These are phyloP conservation scores for Sclerotinia glacialis DNA, from an alignment of 2,329 filamentous ascomycete species.

Conservation along the genomic window DNA sequence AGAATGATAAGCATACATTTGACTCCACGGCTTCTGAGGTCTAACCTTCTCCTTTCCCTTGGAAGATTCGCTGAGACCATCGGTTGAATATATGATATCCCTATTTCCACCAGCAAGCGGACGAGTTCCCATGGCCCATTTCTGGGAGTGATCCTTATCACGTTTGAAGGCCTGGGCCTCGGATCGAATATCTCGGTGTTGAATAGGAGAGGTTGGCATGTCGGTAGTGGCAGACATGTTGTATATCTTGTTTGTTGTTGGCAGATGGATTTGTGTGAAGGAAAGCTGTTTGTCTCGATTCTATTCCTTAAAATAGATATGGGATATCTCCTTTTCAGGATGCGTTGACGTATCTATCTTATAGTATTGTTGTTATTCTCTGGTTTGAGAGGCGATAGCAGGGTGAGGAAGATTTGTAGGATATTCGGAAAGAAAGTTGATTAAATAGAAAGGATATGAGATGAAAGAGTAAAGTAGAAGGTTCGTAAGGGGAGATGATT, in stretches of 20 bases:
- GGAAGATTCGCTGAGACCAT: slow-evolving; percentile 6
- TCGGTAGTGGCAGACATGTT: slow-evolving; percentile 34
- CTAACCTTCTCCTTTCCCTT: slow-evolving; percentile 32
- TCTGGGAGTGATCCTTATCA: slow-evolving; percentile 36
- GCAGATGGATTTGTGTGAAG: background rate
- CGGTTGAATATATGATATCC: slow-evolving; percentile 13
- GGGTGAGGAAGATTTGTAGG: background rate
- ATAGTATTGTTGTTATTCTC: background rate
- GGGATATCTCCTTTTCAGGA: background rate
- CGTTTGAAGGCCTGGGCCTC: slow-evolving; percentile 35
- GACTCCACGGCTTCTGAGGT: slow-evolving; percentile 31
- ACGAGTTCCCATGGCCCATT: slow-evolving; percentile 36
- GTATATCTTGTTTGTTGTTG: background rate
- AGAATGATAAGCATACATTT: slow-evolving; percentile 24
- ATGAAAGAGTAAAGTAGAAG: slow-evolving; percentile 5
- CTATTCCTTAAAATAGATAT: slow-evolving; percentile 12
- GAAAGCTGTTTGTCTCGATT: slow-evolving; percentile 14
- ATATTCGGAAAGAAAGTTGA: background rate
- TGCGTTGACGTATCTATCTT: slow-evolving; percentile 12
- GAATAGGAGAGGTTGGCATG: slow-evolving; percentile 28
- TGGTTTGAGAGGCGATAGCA: background rate
- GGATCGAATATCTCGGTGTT: slow-evolving; percentile 38
- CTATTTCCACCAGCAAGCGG: slow-evolving; percentile 27
- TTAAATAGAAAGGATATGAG: background rate
- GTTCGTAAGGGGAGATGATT: background rate